A percentile compares a stretch with the other conserved stretches of the same genome.
phyloP scores from a whole-genome alignment of 2,329 filamentous ascomycete genomes.

The Monosporascus sp. region DNA sequence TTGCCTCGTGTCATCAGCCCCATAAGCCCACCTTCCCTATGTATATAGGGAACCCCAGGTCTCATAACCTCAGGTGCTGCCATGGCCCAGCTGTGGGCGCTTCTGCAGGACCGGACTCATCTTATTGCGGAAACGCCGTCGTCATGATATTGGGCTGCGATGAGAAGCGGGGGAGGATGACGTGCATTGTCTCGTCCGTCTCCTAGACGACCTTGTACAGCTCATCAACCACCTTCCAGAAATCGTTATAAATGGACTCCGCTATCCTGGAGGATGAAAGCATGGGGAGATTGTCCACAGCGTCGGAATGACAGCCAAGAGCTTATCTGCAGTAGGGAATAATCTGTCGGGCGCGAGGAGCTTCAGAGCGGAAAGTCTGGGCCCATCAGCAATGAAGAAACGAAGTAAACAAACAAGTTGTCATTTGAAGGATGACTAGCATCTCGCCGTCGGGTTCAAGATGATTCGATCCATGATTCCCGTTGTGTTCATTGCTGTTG shows the following conservation, averaged over 20 bases:
- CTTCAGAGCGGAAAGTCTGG: slow-evolving; percentile 27
- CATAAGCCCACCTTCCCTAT: background rate
- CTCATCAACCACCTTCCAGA: slow-evolving; percentile 20
- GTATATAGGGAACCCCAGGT: background rate
- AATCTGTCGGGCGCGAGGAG: slow-evolving; percentile 26
- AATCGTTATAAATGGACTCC: slow-evolving; percentile 6
- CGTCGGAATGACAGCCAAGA: background rate
- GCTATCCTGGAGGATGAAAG: background rate
- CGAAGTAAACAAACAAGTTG: slow-evolving; percentile 10
- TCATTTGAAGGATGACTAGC: background rate
- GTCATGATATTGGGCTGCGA: slow-evolving; percentile 5
- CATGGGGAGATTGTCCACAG: background rate
- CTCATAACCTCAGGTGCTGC: background rate
- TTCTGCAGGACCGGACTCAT: background rate
- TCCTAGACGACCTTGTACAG: slow-evolving; percentile 15
- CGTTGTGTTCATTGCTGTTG: no score
- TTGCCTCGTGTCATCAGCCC: background rate
- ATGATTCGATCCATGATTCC: no score
- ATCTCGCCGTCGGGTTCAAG: no score
- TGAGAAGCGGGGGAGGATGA: slow-evolving; percentile 6
- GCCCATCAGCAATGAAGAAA: slow-evolving; percentile 34
- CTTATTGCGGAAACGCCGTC: background rate
- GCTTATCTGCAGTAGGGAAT: slow-evolving; percentile 15
- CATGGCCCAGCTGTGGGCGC: background rate
- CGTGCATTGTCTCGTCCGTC: slow-evolving; percentile 15